Evolutionary conservation across 441 rosid species (phyloP).

Genomic region (Melastoma candidum): DNA sequence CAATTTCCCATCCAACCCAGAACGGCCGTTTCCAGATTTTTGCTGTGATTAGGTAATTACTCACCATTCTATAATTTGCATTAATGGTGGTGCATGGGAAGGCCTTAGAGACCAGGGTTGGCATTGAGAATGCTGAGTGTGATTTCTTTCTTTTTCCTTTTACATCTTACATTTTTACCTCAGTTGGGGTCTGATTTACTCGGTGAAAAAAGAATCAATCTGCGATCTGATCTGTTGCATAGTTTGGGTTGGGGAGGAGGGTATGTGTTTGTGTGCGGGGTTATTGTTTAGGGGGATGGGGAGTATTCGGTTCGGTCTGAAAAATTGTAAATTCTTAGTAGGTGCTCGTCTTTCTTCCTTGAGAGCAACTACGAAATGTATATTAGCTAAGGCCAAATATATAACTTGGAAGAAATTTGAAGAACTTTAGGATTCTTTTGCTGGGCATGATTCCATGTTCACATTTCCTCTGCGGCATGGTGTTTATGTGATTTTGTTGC

Average conservation of each 20-base stretch:
- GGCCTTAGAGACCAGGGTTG: conserved; percentile 22
- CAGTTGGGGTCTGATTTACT: too few species aligned
- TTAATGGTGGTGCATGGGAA: conserved; percentile 18
- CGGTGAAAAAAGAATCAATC: too few species aligned
- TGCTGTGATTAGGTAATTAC: conserved; percentile 18
- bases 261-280: too few species aligned
- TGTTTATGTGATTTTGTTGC: too few species aligned
- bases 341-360: conserved; percentile 27
- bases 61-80: conserved; percentile 22
- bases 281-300: too few species aligned
- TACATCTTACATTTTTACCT: conserved; percentile 1
- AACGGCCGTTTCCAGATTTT: conserved; percentile 19
- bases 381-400: neutral
- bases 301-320: conserved; percentile 2
- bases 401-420: too few species aligned
- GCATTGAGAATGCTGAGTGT: conserved; percentile 15
- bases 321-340: conserved; percentile 49
- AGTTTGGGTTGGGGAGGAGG: conserved; percentile 24
- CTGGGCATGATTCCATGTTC: too few species aligned
- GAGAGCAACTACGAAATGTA: conserved; percentile 33
- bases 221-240: conserved; percentile 5
- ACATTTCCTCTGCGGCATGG: too few species aligned
- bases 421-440: too few species aligned
- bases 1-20: conserved; percentile 23
- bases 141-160: conserved; percentile 6